Base-by-base conservation (phyloP, 1,284 basidiomycete species). In the Flammula alnicola region DNA sequence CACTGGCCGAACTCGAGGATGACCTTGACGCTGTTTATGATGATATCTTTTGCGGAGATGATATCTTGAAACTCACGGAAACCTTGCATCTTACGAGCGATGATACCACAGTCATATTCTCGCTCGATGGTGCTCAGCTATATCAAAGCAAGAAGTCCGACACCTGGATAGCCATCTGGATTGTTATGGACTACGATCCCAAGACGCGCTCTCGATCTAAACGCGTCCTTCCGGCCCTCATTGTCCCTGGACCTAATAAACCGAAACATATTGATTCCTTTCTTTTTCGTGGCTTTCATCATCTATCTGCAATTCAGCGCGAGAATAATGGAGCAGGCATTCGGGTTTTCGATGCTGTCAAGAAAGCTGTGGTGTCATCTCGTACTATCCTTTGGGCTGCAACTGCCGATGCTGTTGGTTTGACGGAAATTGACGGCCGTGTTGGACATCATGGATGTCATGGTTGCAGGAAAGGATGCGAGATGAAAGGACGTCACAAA, bases 211-310 rank as follows among this genome's bases (percentile, higher is more conserved):
- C 63, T 48, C 63, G 60, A 31, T 64, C 63, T 25, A 49, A 44
- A n/a, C 41, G 51, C 27, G 48, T 67, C 29, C 39, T 52, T 1
- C 50, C 50, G 12, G 50, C 50, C 5, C 20, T 52, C 4, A 30
- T 52, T 17, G 27, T 66, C 27, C 61, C 59, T 22, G 64, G 64
- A 5, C 65, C 65, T 3, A 56, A 63, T 11, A 57, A 57, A 11
- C 59, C 57, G 0, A 48, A 56, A 26, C 33, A 51, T 26, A 31
- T 55, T 23, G 54, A 62, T 33, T 59, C 55, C 0, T 59, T 51
- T 17, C 29, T 56, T 1, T 57, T 57, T 42, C 41, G 46, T 4
- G 32, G 43, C 0, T 32, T 57, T 6, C 27, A 53, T 43, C 57
- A 61, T 31, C 32, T 61, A 20, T 33, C 49, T 4, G 48, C 44